Base-by-base conservation (phyloP, 768 basidiomycete genomes). In the Panaeolus cyanescens region DNA sequence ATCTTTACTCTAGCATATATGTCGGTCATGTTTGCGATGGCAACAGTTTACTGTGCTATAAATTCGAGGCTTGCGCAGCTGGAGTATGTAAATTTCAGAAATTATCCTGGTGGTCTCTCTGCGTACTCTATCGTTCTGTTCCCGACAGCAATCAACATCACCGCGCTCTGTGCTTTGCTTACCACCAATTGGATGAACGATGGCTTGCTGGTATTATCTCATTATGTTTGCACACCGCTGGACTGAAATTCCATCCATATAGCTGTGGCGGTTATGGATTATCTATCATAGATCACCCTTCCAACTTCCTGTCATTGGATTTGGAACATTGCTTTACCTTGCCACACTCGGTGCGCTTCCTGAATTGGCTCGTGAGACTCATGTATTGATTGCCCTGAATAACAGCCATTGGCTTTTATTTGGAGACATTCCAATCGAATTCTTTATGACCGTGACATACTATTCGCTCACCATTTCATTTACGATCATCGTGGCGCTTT, bases 51-150 rank as follows among this genome's bases (percentile, higher is more conserved):
- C 33, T 33, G 59, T 32, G 62, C 45, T 7, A 56, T 45, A 19
- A 60, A 55, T 12, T 57, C 62, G 15, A 54, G 57, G 32, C 59
- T 55, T 4, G 57, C 62, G 19, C 59, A 53, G 59, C 33, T 63
- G 2, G 59, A 59, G 6, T 63, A 63, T 32, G 56, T 63, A 5
- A 57, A 63, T 25, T 31, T 53, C 34, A 30, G 55, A 2, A 59
- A 60, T 28, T 63, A 57, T 28, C 62, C 62, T 8, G 62, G 62
- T n/a, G 62, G 62, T 5, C 62, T 59, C 4, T 60, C 59, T 12
- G 34, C 33, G 30, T 63, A 63, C 56, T 59, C 57, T 56, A 56
- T 59, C 59, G 20, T 60, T 9, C 40, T 63, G 1, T 63, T 63
- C 36, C 36, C 58, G 8, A 59, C 62, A 2, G 55, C 62, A 6